Percentiles rank a stretch among this genome's conserved stretches.
Evolutionary conservation across 192 early-diverging fungal species (phyloP).

Genomic region (Phycomyces blakesleeanus): DNA sequence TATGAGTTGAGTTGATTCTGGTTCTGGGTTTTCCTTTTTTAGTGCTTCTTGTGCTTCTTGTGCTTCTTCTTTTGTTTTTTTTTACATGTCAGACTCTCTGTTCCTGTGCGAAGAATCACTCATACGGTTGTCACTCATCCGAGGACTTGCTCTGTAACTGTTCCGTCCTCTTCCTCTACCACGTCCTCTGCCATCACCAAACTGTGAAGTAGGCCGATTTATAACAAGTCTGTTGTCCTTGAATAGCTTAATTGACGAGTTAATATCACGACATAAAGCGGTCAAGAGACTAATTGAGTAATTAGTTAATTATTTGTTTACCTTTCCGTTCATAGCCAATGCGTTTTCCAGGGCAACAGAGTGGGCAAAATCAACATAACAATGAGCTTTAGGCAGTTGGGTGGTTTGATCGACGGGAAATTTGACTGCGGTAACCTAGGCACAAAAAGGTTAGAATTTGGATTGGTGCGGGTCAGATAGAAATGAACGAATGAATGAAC

Average conservation of each 20-base stretch:
- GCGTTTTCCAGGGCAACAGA: conserved; percentile 26
- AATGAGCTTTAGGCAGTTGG: conserved; percentile 30
- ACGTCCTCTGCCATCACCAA: conserved; percentile 21
- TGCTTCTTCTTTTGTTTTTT: neutral
- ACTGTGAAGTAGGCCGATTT: conserved; percentile 25
- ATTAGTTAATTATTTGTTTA: neutral
- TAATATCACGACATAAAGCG: too few relatives aligned
- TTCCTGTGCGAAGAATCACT: neutral
- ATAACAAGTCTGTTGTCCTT: conserved; percentile 31
- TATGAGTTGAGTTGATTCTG: too few relatives aligned
- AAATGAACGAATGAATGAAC: too few relatives aligned
- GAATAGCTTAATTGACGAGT: conserved; percentile 2
- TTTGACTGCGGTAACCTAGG: conserved; percentile 27
- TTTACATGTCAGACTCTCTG: neutral
- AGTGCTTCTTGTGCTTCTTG: too few relatives aligned
- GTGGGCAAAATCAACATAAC: conserved; percentile 36
- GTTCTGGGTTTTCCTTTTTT: too few relatives aligned
- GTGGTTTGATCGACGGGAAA: conserved; percentile 32
- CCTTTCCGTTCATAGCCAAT: conserved; percentile 27
- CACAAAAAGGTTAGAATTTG: neutral
- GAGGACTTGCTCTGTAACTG: conserved; percentile 8
- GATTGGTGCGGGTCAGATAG: too few relatives aligned
- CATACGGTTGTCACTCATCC: neutral
- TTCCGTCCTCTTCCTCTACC: conserved; percentile 16
- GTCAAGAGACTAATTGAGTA: too few relatives aligned